Base-by-base conservation (phyloP, 2,329 filamentous ascomycete genomes). In the Penicillium freii region DNA sequence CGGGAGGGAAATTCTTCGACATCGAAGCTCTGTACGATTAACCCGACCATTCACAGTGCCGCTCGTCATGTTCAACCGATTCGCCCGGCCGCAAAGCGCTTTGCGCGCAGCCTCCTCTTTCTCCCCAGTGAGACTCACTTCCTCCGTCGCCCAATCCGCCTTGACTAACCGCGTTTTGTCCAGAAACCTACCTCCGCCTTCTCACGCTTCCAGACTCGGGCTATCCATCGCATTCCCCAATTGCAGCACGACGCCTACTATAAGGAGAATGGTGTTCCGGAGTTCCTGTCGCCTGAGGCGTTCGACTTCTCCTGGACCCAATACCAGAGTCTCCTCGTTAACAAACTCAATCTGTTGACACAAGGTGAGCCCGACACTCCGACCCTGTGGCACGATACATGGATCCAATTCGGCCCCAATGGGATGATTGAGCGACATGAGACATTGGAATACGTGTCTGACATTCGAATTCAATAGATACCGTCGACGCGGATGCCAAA, bases 231-330 rank as follows among this genome's bases (percentile, higher is more conserved):
- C 45, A 75, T 83, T 6, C 82, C 83, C 25, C 67, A 75, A 59
- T 79, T 85, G 63, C 72, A 70, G 40, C 76, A 82, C 68, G 75
- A 81, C 55, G 62, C 69, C 13, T 61, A 70, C 40, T 82, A 83
- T 65, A 68, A 69, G 55, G 58, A 77, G 53, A 67, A 83, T 62
- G 85, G 85, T 58, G 80, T 96, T 6, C 83, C 85, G n/a, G 84
- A 85, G 15, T 81, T 97, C 59, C 81, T 96, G 71, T 87, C 87
- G 31, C 74, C 81, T 2, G 79, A 83, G 50, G 90, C 84, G 54
- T 95, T 90, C 75, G 78, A 88, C 55, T 82, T 90, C 54, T 87
- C 92, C 49, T 99, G 91, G 87, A 87, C 83, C 34, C 81, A 92
- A 70, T 96, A 97, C 78, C 92, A 96, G 81, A 72, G 78, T 38